Evolutionary conservation across 441 rosid genomes (phyloP).

Genomic region (Eruca vesicaria): DNA sequence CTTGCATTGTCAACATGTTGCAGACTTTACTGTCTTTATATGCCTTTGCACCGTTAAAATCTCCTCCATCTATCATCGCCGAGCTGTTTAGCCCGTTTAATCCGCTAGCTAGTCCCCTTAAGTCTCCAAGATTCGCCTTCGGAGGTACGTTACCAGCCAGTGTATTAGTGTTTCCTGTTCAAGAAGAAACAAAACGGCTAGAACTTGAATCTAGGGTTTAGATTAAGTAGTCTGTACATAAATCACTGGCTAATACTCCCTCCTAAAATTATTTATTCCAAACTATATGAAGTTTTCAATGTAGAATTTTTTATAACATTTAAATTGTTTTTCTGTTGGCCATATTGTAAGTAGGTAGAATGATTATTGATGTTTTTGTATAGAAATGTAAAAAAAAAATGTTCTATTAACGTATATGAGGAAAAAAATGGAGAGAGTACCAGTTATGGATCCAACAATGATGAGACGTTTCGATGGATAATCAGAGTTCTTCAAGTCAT

Average conservation of each 20-base stretch:
- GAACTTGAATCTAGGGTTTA: neutral
- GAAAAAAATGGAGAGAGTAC: constrained; percentile 33
- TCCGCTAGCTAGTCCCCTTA: constrained; percentile 75
- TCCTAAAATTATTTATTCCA: neutral
- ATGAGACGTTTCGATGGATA: constrained; percentile 72
- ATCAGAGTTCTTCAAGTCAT: constrained; percentile 72
- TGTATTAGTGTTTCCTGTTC: constrained; percentile 75
- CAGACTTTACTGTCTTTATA: constrained; percentile 93
- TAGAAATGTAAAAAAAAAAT: neutral
- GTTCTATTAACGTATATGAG: neutral
- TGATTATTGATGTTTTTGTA: neutral
- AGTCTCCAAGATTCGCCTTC: constrained; percentile 88
- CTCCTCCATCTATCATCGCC: constrained; percentile 85
- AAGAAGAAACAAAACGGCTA: neutral
- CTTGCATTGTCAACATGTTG: constrained; percentile 92
- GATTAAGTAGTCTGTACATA: neutral
- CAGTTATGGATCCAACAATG: constrained; percentile 89
- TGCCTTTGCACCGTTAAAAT: constrained; percentile 92
- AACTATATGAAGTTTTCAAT: too few relatives aligned
- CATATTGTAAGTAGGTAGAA: neutral
- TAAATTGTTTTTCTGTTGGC: neutral
- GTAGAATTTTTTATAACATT: neutral
- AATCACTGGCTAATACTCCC: neutral
- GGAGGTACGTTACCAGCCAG: constrained; percentile 91
- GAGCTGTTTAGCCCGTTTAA: constrained; percentile 65